A percentile compares a stretch with the other conserved stretches of the same genome.
Conservation (phyloP, 495 filamentous ascomycete species). For the Acidomyces sp. region DNA sequence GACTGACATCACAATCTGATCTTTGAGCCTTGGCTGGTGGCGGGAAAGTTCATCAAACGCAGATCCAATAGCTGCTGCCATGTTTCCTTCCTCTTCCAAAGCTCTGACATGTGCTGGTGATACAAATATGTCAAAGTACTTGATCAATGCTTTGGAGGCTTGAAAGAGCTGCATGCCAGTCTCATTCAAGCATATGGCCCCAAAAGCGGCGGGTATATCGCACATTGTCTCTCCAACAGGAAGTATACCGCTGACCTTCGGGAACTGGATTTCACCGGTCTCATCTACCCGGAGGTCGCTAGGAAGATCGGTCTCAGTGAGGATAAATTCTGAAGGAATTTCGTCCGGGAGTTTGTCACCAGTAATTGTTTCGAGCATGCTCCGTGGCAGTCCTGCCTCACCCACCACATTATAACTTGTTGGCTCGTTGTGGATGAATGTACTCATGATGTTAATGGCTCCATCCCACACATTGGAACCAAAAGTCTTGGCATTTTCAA, state of each 20-base stretch:
- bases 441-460: slow-evolving; percentile 77
- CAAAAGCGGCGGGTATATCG: slow-evolving; percentile 73
- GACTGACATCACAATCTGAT: slow-evolving; percentile 63
- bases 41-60: slow-evolving; percentile 90
- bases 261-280: slow-evolving; percentile 35
- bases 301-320: slow-evolving; percentile 25
- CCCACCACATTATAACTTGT: slow-evolving; percentile 92
- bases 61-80: slow-evolving; percentile 52
- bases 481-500: slow-evolving; percentile 61
- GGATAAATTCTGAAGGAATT: background rate
- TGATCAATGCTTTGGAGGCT: slow-evolving; percentile 63
- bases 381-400: slow-evolving; percentile 80
- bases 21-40: slow-evolving; percentile 76
- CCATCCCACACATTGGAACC: slow-evolving; percentile 91
- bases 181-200: slow-evolving; percentile 84
- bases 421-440: slow-evolving; percentile 97
- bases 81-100: slow-evolving; percentile 58
- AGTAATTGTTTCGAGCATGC: slow-evolving; percentile 52
- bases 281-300: slow-evolving; percentile 3
- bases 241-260: slow-evolving; percentile 49
- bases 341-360: slow-evolving; percentile 27
- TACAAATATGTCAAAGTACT: slow-evolving; percentile 89
- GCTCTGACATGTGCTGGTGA: slow-evolving; percentile 77
- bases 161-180: slow-evolving; percentile 82
- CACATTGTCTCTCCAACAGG: slow-evolving; percentile 74